Evolutionary conservation across 2,329 filamentous ascomycete genomes (phyloP).

Genomic region (Colletotrichum ledebouriae): DNA sequence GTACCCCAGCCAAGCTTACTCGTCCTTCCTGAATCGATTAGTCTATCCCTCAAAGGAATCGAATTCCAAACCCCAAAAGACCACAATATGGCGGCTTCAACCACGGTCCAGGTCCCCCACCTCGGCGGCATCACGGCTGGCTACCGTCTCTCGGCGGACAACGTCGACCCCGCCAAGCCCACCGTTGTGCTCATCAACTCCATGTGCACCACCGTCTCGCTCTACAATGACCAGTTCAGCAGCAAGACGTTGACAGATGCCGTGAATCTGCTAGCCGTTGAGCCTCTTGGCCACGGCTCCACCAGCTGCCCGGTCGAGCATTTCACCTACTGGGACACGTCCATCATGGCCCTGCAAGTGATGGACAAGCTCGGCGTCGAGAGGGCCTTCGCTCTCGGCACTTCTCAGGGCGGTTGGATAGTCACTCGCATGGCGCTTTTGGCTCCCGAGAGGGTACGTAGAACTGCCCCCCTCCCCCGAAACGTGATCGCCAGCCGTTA

Average conservation of each 20-base stretch:
- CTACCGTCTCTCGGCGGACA: constrained; percentile 57
- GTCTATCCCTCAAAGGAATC: background rate
- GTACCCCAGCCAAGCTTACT: constrained; percentile 26
- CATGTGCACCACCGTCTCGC: constrained; percentile 62
- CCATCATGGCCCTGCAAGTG: constrained; percentile 67
- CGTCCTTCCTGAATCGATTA: constrained; percentile 15
- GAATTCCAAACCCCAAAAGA: background rate
- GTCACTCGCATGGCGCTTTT: constrained; percentile 64
- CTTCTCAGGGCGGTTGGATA: constrained; percentile 67
- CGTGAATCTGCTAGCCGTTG: constrained; percentile 65
- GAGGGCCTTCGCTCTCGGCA: constrained; percentile 64
- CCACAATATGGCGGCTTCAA: constrained; percentile 53
- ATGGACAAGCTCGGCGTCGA: constrained; percentile 63
- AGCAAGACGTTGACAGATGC: constrained; percentile 55
- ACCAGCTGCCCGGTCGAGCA: constrained; percentile 59
- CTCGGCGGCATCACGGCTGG: constrained; percentile 62
- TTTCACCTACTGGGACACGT: constrained; percentile 69
- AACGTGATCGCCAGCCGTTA: background rate
- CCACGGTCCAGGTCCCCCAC: constrained; percentile 61
- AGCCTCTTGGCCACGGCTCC: constrained; percentile 66
- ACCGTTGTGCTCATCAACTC: constrained; percentile 66
- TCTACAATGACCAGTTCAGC: constrained; percentile 60
- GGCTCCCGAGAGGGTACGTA: constrained; percentile 60
- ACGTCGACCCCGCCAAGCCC: constrained; percentile 63
- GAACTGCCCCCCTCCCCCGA: background rate